These are phyloP conservation scores for Sugiyamaella lignohabitans DNA, from an alignment of 805 yeast species.

Conservation along the genomic window DNA sequence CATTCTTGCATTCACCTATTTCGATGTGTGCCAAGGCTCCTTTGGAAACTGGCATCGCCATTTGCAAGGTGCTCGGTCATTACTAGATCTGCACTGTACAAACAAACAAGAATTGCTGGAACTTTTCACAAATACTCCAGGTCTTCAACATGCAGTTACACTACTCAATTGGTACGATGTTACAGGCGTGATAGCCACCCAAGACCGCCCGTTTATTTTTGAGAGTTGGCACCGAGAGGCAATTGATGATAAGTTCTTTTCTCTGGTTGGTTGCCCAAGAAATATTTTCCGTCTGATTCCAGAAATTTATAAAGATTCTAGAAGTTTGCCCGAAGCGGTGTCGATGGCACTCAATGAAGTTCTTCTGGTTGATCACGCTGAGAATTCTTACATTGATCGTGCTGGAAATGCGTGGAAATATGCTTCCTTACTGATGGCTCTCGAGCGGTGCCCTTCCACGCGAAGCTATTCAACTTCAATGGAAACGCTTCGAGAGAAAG, in stretches of 20 bases:
- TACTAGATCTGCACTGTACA: constrained; percentile 17
- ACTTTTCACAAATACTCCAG: constrained; percentile 13
- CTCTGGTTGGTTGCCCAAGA: constrained; percentile 16
- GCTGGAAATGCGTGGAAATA: constrained; percentile 16
- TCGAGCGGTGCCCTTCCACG: too few relatives aligned
- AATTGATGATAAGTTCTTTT: constrained; percentile 17
- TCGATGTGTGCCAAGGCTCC: constrained; percentile 19
- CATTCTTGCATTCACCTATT: constrained; percentile 17
- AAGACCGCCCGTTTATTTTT: constrained; percentile 15
- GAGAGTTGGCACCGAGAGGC: constrained; percentile 20
- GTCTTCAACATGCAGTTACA: constrained; percentile 18
- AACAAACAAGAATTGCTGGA: constrained; percentile 6
- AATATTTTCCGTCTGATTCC: constrained; percentile 12
- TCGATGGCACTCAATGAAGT: constrained; percentile 8
- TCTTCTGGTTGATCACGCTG: constrained; percentile 4
- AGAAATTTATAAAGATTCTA: constrained; percentile 6
- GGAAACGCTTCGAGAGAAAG: constrained; percentile 12
- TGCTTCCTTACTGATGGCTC: constrained; percentile 14
- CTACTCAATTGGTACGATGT: constrained; percentile 19
- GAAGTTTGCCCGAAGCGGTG: constrained; percentile 1
- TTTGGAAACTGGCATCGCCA: constrained; percentile 19
- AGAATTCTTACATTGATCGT: constrained; percentile 4
- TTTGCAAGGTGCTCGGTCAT: constrained; percentile 15
- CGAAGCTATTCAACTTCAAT: too few relatives aligned
- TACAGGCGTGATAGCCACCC: constrained; percentile 13